These are phyloP conservation scores for Umbellularia californica DNA, from an alignment of 164 flowering plant genomes.

Conservation along the genomic window DNA sequence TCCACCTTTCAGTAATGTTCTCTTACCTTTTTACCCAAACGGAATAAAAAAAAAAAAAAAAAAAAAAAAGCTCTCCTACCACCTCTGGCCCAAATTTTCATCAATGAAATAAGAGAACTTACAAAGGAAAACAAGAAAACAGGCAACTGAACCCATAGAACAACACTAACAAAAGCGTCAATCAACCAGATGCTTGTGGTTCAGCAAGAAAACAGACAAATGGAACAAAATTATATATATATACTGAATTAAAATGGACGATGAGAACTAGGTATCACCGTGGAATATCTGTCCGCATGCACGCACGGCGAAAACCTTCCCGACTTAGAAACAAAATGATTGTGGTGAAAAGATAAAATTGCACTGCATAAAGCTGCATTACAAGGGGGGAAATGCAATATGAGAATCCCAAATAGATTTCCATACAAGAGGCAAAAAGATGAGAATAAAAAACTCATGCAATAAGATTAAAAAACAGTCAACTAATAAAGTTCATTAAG, in stretches of 20 bases:
- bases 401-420: neutral
- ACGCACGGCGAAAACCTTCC: constrained; percentile 97
- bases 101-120: too few species aligned
- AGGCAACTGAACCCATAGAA: neutral
- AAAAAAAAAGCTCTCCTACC: too few species aligned
- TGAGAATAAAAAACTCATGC: neutral
- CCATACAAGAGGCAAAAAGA: neutral
- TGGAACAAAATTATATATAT: neutral
- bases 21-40: too few species aligned
- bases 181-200: neutral
- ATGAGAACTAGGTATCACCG: constrained; percentile 18
- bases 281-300: constrained; percentile 70
- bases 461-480: neutral
- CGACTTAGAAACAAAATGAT: constrained; percentile 86
- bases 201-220: neutral
- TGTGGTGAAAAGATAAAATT: constrained; percentile 86
- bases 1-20: too few species aligned
- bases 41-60: too few species aligned
- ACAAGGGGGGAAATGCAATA: neutral
- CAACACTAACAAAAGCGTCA: neutral
- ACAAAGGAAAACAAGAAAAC: neutral
- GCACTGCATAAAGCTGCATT: constrained; percentile 81
- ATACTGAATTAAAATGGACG: neutral
- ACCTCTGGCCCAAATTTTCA: too few species aligned
- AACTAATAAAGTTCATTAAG: neutral